Base-by-base conservation (phyloP, 2,329 filamentous ascomycete genomes). In the Zelopaecilomyces penicillatus region DNA sequence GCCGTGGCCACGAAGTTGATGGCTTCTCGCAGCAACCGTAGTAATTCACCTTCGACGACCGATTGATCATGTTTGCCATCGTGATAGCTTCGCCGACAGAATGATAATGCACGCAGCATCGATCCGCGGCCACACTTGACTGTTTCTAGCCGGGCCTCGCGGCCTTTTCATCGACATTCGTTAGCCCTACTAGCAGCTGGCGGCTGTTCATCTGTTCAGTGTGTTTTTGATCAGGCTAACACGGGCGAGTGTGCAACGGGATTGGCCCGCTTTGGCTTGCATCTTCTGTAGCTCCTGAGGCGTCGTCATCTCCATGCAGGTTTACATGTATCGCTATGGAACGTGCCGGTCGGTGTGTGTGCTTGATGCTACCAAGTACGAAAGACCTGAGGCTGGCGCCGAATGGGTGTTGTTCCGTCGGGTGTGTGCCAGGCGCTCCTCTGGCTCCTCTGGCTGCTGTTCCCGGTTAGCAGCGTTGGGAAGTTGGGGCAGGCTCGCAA, bases 281-380 rank as follows among this genome's bases (percentile, higher is more conserved):
- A 37, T 11, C 30, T 34, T 41, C 39, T 7, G 12, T 49, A 19
- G 19, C 19, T 19, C 19, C 19, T 19, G 19, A 47, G 52, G 57
- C 57, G 57, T 60, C 57, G 57, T 60, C 57, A 60, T 58, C 56
- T 55, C 52, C 48, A 57, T 53, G 53, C 56, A 30, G 19, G 19
- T 19, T 19, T 19, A 19, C 19, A 19, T 19, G 19, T 19, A 19
- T 19, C 19, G 19, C 19, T 19, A 19, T 19, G 19, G 19, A 19
- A 19, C 19, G 19, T 19, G 19, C 19, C 19, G 19, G 19, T 19
- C 19, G 19, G 19, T 19, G 19, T 19, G 19, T 19, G 19, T 19
- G 19, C 19, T 19, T 19, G 19, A 19, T 19, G 19, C 19, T 19
- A 19, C 19, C 19, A 19, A 19, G 19, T 19, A 19, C 19, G 19